Conservation (phyloP, 148 eudicot genomes). For the Fagopyrum homotropicum region DNA sequence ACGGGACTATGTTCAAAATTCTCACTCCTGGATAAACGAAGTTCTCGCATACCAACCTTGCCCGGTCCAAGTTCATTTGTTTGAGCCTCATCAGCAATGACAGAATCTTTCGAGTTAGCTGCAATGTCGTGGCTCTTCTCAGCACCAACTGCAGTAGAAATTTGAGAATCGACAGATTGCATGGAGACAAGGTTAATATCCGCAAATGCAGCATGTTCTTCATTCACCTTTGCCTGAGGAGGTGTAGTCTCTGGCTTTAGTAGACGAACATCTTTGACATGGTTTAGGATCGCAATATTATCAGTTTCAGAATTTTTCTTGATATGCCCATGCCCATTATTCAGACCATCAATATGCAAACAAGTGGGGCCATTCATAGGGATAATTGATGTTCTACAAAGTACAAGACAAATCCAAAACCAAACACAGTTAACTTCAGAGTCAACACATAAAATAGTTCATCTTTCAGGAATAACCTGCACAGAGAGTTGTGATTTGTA, state of each 20-base stretch:
- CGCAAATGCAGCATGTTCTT: conserved; percentile 19
- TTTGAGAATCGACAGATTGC: conserved; percentile 13
- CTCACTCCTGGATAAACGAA: conserved; percentile 11
- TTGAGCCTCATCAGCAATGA: conserved; percentile 12
- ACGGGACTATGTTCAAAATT: not conserved
- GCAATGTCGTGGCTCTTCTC: conserved; percentile 15
- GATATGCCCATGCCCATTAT: conserved; percentile 18
- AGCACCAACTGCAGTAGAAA: conserved; percentile 22
- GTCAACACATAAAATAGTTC: not conserved
- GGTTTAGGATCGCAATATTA: conserved; percentile 12
- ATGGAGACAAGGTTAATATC: conserved; percentile 20
- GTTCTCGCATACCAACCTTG: conserved; percentile 14
- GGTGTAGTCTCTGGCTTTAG: conserved; percentile 9
- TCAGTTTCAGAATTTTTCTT: conserved; percentile 21
- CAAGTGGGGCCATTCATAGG: conserved; percentile 23
- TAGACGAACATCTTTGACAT: conserved; percentile 5
- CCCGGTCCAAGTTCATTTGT: conserved; percentile 16
- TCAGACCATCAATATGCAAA: conserved; percentile 23
- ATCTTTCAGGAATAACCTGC: not conserved
- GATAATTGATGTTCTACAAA: conserved; percentile 22
- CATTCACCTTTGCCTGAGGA: conserved; percentile 12
- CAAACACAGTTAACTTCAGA: not conserved
- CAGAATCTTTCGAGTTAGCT: conserved; percentile 15
- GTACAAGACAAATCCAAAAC: conserved; percentile 1
- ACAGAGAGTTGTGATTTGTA: not conserved